Conservation (phyloP, 2,329 filamentous ascomycete genomes). For the Rugonectria rugulosa region DNA sequence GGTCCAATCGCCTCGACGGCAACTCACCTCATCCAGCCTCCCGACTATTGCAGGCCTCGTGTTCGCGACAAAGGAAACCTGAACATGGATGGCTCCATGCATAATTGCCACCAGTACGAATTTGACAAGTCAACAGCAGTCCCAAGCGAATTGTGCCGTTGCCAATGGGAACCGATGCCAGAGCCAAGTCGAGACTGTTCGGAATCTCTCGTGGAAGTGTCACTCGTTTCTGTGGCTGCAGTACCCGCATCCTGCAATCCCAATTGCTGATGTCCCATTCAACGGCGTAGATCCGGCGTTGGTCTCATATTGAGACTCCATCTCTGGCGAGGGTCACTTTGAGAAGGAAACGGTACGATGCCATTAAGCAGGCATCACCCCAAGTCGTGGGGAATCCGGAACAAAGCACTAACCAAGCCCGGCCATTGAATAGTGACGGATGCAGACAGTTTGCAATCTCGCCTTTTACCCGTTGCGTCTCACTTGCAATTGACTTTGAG, state of each 20-base stretch:
- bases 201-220: background rate
- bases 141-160: no score
- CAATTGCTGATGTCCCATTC: background rate
- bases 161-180: no score
- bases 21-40: background rate
- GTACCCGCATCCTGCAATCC: conserved; percentile 1
- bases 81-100: background rate
- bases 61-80: background rate
- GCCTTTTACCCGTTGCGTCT: background rate
- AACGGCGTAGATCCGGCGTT: conserved; percentile 2
- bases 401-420: background rate
- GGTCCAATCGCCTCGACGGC: conserved; percentile 4
- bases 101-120: background rate
- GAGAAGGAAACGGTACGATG: background rate
- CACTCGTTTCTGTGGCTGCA: no score
- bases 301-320: background rate
- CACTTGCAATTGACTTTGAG: background rate
- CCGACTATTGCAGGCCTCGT: background rate
- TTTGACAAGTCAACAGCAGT: no score
- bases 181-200: background rate
- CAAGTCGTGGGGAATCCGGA: background rate
- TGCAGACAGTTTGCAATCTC: background rate
- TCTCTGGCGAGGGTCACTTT: no score
- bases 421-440: background rate
- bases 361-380: background rate